phyloP scores from a whole-genome alignment of 352 stramenopile species.

The Globisporangium orthogonon region DNA sequence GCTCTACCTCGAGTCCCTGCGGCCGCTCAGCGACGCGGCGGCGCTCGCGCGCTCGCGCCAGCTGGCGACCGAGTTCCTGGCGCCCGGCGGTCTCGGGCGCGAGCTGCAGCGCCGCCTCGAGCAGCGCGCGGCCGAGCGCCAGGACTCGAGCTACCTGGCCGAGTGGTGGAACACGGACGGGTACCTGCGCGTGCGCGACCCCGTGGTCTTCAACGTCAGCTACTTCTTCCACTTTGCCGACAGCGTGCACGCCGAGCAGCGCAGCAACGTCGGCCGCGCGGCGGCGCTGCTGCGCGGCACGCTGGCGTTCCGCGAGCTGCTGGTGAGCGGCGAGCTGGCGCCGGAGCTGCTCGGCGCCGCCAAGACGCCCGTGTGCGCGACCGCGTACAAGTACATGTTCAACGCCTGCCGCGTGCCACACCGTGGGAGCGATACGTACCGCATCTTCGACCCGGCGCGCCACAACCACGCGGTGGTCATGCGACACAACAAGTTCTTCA shows the following conservation, averaged over 20 bases:
- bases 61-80: conserved; percentile 69
- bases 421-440: conserved; percentile 63
- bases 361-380: conserved; percentile 89
- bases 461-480: conserved; percentile 89
- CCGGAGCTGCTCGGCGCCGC: conserved; percentile 87
- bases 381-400: conserved; percentile 94
- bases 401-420: conserved; percentile 92
- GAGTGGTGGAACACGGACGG: conserved; percentile 81
- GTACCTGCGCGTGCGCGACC: conserved; percentile 73
- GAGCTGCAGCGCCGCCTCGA: conserved; percentile 73
- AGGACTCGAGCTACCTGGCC: conserved; percentile 61
- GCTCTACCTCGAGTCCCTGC: conserved; percentile 86
- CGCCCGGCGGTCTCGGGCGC: conserved; percentile 42
- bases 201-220: conserved; percentile 86
- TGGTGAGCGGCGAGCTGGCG: conserved; percentile 79
- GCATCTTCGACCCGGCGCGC: conserved; percentile 85
- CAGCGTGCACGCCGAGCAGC: conserved; percentile 48
- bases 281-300: conserved; percentile 82
- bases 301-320: conserved; percentile 86
- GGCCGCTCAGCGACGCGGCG: conserved; percentile 65
- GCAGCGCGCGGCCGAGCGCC: conserved; percentile 39
- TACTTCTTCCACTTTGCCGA: conserved; percentile 88
- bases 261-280: conserved; percentile 55
- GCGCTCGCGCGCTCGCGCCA: conserved; percentile 73
- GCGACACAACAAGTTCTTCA: conserved; percentile 76